These are phyloP conservation scores for Clonostachys rosea DNA, from an alignment of 2,329 filamentous ascomycete genomes.

Conservation along the genomic window DNA sequence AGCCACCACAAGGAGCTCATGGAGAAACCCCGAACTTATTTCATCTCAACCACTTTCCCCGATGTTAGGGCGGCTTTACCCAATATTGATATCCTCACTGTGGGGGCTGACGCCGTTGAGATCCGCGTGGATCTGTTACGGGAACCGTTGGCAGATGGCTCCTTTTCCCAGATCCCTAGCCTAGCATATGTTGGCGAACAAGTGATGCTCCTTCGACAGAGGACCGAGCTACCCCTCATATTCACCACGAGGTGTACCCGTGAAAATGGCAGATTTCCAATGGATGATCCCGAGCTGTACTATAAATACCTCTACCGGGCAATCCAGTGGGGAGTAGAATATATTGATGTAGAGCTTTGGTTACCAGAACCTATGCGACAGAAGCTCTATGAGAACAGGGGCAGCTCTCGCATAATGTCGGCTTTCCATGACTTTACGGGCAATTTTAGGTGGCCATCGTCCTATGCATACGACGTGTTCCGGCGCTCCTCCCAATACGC, in stretches of 20 bases:
- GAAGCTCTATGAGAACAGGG: slow-evolving; percentile 63
- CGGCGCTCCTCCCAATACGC: slow-evolving; percentile 67
- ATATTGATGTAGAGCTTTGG: slow-evolving; percentile 87
- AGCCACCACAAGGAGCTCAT: slow-evolving; percentile 73
- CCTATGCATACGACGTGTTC: slow-evolving; percentile 68
- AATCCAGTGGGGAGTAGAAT: slow-evolving; percentile 86
- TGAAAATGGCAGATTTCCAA: slow-evolving; percentile 81
- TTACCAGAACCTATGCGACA: slow-evolving; percentile 71
- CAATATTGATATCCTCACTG: slow-evolving; percentile 82
- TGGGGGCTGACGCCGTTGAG: slow-evolving; percentile 82
- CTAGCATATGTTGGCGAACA: slow-evolving; percentile 82
- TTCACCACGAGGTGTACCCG: slow-evolving; percentile 79
- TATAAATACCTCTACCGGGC: slow-evolving; percentile 78
- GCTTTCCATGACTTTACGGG: slow-evolving; percentile 88
- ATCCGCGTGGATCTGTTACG: slow-evolving; percentile 77
- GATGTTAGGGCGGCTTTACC: slow-evolving; percentile 79
- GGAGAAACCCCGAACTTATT: slow-evolving; percentile 73
- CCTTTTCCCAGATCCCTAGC: slow-evolving; percentile 64
- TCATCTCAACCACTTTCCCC: slow-evolving; percentile 85
- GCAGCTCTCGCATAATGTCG: slow-evolving; percentile 83
- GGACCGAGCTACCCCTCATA: slow-evolving; percentile 85
- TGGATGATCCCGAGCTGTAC: slow-evolving; percentile 71
- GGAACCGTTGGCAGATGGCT: slow-evolving; percentile 61
- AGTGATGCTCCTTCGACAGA: slow-evolving; percentile 76
- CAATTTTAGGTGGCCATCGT: slow-evolving; percentile 76